Base-by-base conservation (phyloP, 306 rosid genomes). In the Echinosophora koreensis region DNA sequence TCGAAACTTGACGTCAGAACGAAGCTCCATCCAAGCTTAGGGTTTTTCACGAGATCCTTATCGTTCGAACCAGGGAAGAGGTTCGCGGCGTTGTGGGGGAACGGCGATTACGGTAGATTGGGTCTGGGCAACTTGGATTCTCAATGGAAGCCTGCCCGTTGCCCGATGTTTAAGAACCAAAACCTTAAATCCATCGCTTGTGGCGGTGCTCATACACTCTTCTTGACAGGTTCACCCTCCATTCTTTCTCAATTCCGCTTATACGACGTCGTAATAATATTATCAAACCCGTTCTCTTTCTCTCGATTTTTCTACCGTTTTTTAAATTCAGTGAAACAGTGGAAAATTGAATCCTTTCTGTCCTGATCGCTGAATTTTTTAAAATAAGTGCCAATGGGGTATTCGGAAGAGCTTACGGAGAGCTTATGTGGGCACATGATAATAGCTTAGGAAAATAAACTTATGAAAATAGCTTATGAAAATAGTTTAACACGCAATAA, bases 191-290 rank as follows among this genome's bases (percentile, higher is more conserved):
- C 91, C 71, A 82, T 94, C 76, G 87, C 98, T 44, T 94, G 98
- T 80, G 98, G 98, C 28, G 98, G 98, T 57, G 98, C 98, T 86
- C 98, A 92, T 77, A 90, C 98, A 0, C 97, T 94, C 73, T 94
- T 94, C 89, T 83, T 92, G 50, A 89, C 96, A 88, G 97, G 96
- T 92, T 70, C 79, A 37, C 4, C 3, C n/a, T 47, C 4, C 3
- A 11, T 47, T 70, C 5, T 16, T 39, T 76, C 8, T 5, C 37
- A 30, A 30, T 69, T 17, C 27, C 8, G 1, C 66, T 44, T 11
- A 46, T 46, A 46, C n/a, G 51, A 46, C 6, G 39, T 56, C 63
- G 8, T 65, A 58, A 7, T 42, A 42, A 7, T 42, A 42, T 13
- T 9, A 17, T 61, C 60, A 1, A 34, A 11, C 46, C 38, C 1